These are phyloP conservation scores for Penicillium soppii DNA, from an alignment of 495 filamentous ascomycete species.

Conservation along the genomic window DNA sequence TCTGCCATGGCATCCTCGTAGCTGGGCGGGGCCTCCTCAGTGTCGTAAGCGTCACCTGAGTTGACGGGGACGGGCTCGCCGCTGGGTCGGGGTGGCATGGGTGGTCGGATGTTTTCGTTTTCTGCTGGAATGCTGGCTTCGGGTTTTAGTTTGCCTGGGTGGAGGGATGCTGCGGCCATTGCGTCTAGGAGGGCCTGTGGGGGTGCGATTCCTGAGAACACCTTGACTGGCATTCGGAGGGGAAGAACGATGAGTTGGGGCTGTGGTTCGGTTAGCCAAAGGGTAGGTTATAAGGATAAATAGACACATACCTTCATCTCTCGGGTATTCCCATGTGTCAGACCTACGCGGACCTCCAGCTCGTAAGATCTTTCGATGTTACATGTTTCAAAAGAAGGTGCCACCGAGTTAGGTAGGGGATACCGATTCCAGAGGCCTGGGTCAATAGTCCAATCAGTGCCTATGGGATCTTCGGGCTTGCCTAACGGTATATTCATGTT, in stretches of 20 bases:
- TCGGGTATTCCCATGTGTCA: slow-evolving; percentile 56
- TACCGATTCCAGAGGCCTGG: slow-evolving; percentile 64
- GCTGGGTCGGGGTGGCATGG: slow-evolving; percentile 36
- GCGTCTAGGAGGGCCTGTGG: slow-evolving; percentile 72
- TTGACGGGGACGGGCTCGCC: slow-evolving; percentile 21
- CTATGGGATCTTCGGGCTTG: slow-evolving; percentile 54
- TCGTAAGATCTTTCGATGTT: slow-evolving; percentile 82
- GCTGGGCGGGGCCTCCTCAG: slow-evolving; percentile 70
- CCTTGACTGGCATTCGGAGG: slow-evolving; percentile 71
- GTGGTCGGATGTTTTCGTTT: slow-evolving; percentile 25
- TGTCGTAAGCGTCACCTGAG: slow-evolving; percentile 39
- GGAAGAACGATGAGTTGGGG: slow-evolving; percentile 72
- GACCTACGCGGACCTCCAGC: slow-evolving; percentile 74
- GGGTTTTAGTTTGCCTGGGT: slow-evolving; percentile 24
- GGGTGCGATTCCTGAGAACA: slow-evolving; percentile 90
- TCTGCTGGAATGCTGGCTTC: slow-evolving; percentile 24
- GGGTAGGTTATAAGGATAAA: background rate
- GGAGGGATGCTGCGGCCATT: slow-evolving; percentile 47
- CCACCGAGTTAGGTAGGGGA: slow-evolving; percentile 76
- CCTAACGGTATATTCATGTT: slow-evolving; percentile 67
- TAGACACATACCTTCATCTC: slow-evolving; percentile 50
- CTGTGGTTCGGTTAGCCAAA: slow-evolving; percentile 31
- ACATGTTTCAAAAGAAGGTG: slow-evolving; percentile 84
- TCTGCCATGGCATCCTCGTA: slow-evolving; percentile 92
- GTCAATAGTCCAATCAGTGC: slow-evolving; percentile 67